phyloP scores from a whole-genome alignment of 495 filamentous ascomycete genomes.

The Podospora pseudopauciseta region DNA sequence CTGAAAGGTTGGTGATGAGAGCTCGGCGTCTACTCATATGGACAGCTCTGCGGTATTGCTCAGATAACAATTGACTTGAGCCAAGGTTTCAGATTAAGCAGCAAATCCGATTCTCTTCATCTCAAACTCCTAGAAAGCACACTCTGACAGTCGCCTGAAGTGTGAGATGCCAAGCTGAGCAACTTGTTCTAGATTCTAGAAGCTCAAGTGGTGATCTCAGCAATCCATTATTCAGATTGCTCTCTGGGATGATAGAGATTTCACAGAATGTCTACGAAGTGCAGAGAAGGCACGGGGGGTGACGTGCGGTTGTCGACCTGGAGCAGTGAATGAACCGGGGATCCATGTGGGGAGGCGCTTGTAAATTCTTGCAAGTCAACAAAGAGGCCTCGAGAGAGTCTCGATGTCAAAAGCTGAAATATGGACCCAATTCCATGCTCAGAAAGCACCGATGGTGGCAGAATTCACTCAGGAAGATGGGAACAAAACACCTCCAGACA shows the following conservation, averaged over 20 bases:
- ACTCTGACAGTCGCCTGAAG: too few relatives aligned
- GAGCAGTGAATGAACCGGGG: background rate
- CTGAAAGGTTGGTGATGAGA: too few relatives aligned
- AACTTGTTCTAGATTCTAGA: too few relatives aligned
- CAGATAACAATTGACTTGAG: too few relatives aligned
- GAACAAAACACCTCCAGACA: background rate
- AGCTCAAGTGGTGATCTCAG: too few relatives aligned
- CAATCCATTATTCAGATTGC: background rate
- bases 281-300: background rate
- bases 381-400: background rate
- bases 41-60: too few relatives aligned
- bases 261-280: background rate
- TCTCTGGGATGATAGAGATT: background rate
- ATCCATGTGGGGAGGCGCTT: background rate
- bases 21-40: too few relatives aligned
- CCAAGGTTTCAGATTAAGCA: too few relatives aligned
- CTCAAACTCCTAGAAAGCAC: too few relatives aligned
- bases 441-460: background rate
- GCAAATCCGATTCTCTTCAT: too few relatives aligned
- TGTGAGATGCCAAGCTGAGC: too few relatives aligned
- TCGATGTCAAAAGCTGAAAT: background rate
- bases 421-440: background rate
- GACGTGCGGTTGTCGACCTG: background rate
- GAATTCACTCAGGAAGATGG: background rate
- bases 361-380: background rate